These are phyloP conservation scores for Diplodia sapinea DNA, from an alignment of 2,329 filamentous ascomycete species.

Conservation along the genomic window DNA sequence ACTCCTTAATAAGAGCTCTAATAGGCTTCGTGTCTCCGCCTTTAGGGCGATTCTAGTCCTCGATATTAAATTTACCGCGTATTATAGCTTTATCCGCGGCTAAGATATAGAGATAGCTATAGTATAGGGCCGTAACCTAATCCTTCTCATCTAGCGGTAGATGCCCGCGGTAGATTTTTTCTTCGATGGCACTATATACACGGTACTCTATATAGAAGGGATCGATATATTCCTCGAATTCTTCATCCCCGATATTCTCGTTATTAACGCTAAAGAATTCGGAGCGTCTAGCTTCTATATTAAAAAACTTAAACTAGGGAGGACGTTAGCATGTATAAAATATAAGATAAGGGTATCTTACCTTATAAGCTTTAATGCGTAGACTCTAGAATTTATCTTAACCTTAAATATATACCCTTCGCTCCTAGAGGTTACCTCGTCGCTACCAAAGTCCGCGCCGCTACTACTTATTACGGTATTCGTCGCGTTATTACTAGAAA, in stretches of 20 bases:
- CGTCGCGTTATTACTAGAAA: not conserved
- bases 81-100: not conserved
- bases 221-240: not conserved
- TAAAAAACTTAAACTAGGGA: not conserved
- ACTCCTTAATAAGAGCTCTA: conserved; percentile 2
- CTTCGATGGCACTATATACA: not conserved
- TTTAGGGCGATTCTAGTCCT: not conserved
- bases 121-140: not conserved
- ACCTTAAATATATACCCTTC: conserved; percentile 14
- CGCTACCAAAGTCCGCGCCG: not conserved
- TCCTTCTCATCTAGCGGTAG: not conserved
- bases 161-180: not conserved
- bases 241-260: not conserved
- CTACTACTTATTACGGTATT: not conserved
- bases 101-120: not conserved
- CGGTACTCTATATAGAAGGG: conserved; percentile 3
- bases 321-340: not conserved
- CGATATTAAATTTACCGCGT: not conserved
- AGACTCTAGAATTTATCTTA: not conserved
- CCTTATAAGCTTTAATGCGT: not conserved
- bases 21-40: not conserved
- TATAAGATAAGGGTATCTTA: not conserved
- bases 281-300: not conserved
- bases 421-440: not conserved
- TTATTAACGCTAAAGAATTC: not conserved